A percentile compares a stretch with the other conserved stretches of the same genome.
These are phyloP conservation scores for Venturia pyrina DNA, from an alignment of 2,329 filamentous ascomycete genomes.

Conservation along the genomic window DNA sequence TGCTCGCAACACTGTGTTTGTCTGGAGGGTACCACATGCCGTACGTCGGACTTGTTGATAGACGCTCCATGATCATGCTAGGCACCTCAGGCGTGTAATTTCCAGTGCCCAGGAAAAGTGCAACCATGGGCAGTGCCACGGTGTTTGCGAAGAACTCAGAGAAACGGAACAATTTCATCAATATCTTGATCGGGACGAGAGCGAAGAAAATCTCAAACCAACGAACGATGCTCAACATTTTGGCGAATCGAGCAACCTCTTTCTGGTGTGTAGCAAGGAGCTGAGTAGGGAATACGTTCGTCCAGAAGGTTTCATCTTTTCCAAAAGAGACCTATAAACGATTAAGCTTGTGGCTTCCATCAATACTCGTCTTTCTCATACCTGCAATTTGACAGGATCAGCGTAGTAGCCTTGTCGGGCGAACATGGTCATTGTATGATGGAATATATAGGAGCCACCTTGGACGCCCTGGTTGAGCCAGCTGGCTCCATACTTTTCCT, in stretches of 20 bases:
- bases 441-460: slow-evolving; percentile 55
- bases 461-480: slow-evolving; percentile 57
- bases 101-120: slow-evolving; percentile 61
- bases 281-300: slow-evolving; percentile 53
- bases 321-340: slow-evolving; percentile 46
- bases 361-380: slow-evolving; percentile 7
- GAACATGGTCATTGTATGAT: slow-evolving; percentile 59
- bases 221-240: slow-evolving; percentile 46
- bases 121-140: slow-evolving; percentile 61
- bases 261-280: slow-evolving; percentile 45
- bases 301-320: slow-evolving; percentile 55
- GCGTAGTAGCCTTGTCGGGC: slow-evolving; percentile 45
- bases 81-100: slow-evolving; percentile 66
- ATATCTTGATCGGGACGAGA: slow-evolving; percentile 50
- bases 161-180: slow-evolving; percentile 60
- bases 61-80: slow-evolving; percentile 50
- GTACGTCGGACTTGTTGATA: slow-evolving; percentile 44
- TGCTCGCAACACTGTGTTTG: slow-evolving; percentile 37
- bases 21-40: slow-evolving; percentile 49
- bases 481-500: slow-evolving; percentile 44
- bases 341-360: not conserved
- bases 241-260: slow-evolving; percentile 46
- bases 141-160: slow-evolving; percentile 60
- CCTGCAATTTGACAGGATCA: slow-evolving; percentile 49
- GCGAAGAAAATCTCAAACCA: slow-evolving; percentile 52